Conservation (phyloP, 768 basidiomycete genomes). For the Lentinus brumalis region DNA sequence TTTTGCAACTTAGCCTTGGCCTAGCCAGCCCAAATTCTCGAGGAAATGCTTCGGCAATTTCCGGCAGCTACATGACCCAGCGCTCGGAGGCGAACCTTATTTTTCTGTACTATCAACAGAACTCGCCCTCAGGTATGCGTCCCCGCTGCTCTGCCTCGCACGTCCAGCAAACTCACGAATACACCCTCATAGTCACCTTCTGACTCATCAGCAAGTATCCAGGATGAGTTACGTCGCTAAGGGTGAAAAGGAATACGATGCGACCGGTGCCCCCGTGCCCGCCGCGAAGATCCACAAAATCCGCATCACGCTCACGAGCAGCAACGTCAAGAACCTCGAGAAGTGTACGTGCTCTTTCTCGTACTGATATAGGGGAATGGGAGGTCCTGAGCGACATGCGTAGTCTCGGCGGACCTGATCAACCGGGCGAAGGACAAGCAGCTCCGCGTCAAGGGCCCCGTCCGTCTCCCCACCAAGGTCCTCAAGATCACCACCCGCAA, state of each 20-base stretch:
- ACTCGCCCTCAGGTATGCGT: slow-evolving; percentile 34
- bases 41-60: slow-evolving; percentile 7
- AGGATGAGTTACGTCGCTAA: slow-evolving; percentile 99
- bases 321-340: slow-evolving; percentile 97
- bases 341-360: slow-evolving; percentile 67
- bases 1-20: not conserved
- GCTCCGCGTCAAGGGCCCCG: slow-evolving; percentile 98
- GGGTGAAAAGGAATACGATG: slow-evolving; percentile 98
- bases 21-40: not conserved
- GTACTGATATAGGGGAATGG: not conserved
- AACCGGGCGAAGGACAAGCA: slow-evolving; percentile 99
- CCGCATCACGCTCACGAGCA: slow-evolving; percentile 96
- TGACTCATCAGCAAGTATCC: slow-evolving; percentile 53
- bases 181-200: slow-evolving; percentile 69
- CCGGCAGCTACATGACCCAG: slow-evolving; percentile 21
- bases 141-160: not conserved
- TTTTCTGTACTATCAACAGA: slow-evolving; percentile 31
- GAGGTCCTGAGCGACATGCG: not conserved
- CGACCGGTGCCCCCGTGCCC: slow-evolving; percentile 82
- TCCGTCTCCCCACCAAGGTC: slow-evolving; percentile 98
- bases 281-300: slow-evolving; percentile 98
- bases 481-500: slow-evolving; percentile 99
- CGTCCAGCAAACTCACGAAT: not conserved
- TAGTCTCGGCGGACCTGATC: slow-evolving; percentile 95
- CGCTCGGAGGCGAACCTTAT: slow-evolving; percentile 34